A percentile compares a stretch with the other conserved stretches of the same genome.
Evolutionary conservation across 495 filamentous ascomycete genomes (phyloP).

Genomic region (Emericellopsis terricola): DNA sequence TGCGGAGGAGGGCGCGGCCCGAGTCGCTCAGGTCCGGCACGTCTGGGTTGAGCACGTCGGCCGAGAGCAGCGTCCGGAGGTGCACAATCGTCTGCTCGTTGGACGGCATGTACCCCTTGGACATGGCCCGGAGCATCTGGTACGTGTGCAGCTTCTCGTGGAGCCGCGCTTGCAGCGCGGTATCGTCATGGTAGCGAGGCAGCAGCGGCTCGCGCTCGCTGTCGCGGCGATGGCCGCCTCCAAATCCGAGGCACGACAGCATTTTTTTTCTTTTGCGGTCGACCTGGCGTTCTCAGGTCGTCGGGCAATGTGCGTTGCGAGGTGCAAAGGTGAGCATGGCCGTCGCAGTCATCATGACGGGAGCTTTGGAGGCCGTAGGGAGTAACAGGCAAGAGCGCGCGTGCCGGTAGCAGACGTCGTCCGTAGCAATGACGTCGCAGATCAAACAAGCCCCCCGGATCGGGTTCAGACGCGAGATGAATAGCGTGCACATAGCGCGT

Average conservation of each 20-base stretch:
- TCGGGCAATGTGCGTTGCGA: too few species aligned
- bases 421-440: too few species aligned
- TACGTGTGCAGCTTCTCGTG: slow-evolving; percentile 84
- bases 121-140: slow-evolving; percentile 72
- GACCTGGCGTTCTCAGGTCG: too few species aligned
- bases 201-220: slow-evolving; percentile 59
- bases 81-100: slow-evolving; percentile 73
- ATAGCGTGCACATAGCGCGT: too few species aligned
- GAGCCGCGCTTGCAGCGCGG: slow-evolving; percentile 51
- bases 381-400: too few species aligned
- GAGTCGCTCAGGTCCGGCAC: slow-evolving; percentile 60
- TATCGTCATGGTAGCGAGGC: slow-evolving; percentile 72
- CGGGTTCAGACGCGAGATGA: too few species aligned
- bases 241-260: slow-evolving; percentile 7
- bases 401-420: too few species aligned
- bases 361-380: too few species aligned
- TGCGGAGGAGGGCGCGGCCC: slow-evolving; percentile 54
- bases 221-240: slow-evolving; percentile 8
- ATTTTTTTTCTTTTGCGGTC: too few species aligned
- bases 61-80: slow-evolving; percentile 59
- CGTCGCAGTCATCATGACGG: too few species aligned
- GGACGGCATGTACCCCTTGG: slow-evolving; percentile 79
- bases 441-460: too few species aligned
- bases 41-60: slow-evolving; percentile 60
- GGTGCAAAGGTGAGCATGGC: too few species aligned